Percentiles rank a stretch among this genome's conserved stretches.
Conservation (phyloP, 1,284 basidiomycete species). For the Lentinus polychrous region DNA sequence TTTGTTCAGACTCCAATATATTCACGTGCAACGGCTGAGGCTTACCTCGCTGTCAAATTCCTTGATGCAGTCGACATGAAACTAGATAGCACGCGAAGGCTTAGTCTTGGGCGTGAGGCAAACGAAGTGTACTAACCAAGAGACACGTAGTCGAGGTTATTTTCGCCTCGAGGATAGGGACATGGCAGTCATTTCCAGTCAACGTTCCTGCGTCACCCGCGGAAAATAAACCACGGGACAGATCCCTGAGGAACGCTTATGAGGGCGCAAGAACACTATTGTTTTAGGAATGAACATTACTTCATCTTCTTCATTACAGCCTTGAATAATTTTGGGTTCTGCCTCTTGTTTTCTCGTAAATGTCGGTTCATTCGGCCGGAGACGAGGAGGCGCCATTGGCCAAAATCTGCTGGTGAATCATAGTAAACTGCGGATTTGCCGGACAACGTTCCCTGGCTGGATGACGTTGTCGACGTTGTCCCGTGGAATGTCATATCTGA, state of each 20-base stretch:
- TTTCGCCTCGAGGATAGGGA: slow-evolving; percentile 62
- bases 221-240: slow-evolving; percentile 65
- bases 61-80: slow-evolving; percentile 55
- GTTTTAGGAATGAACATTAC: slow-evolving; percentile 22
- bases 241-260: slow-evolving; percentile 36
- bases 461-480: slow-evolving; percentile 11
- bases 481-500: no score
- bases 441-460: slow-evolving; percentile 33
- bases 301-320: slow-evolving; percentile 57
- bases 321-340: slow-evolving; percentile 33
- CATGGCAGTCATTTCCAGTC: slow-evolving; percentile 33
- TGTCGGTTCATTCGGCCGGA: slow-evolving; percentile 35
- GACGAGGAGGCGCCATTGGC: slow-evolving; percentile 45
- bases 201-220: slow-evolving; percentile 57
- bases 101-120: background rate
- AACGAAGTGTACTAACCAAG: slow-evolving; percentile 35
- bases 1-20: no score
- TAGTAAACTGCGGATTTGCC: slow-evolving; percentile 42
- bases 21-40: no score
- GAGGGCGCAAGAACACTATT: no score
- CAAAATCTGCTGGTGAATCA: slow-evolving; percentile 43
- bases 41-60: slow-evolving; percentile 44
- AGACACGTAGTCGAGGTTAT: slow-evolving; percentile 55
- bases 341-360: slow-evolving; percentile 33
- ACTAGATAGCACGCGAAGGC: slow-evolving; percentile 30